Percentiles rank a stretch among this genome's conserved stretches.
Evolutionary conservation across 257 asterid genomes (phyloP).

Genomic region (Coffea canephora): DNA sequence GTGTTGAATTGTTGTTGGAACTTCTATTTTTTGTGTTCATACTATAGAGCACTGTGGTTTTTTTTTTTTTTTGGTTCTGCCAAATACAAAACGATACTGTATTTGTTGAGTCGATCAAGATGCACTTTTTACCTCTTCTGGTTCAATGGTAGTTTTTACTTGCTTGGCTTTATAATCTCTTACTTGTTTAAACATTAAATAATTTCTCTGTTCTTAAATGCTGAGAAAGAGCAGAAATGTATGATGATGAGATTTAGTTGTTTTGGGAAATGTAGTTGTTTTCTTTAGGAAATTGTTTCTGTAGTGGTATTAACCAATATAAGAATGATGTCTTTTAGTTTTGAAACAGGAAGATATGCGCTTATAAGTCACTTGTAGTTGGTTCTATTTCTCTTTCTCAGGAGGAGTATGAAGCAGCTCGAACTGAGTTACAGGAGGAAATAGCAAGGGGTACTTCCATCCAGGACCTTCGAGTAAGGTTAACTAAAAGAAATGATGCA

Average conservation of each 20-base stretch:
- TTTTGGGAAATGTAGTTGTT: neutral
- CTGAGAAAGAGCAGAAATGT: neutral
- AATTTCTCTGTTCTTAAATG: neutral
- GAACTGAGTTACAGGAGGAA: conserved; percentile 83
- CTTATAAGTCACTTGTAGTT: neutral
- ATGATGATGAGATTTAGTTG: neutral
- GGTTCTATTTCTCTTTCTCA: conserved; percentile 16
- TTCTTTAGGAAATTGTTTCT: neutral
- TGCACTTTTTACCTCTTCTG: neutral
- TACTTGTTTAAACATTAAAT: neutral
- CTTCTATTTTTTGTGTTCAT: neutral
- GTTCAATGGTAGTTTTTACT: neutral
- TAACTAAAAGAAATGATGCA: conserved; percentile 46
- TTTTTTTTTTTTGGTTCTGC: neutral
- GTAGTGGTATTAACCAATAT: neutral
- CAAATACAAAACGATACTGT: neutral
- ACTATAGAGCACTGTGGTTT: neutral
- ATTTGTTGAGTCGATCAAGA: neutral
- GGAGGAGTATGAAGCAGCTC: conserved; percentile 97
- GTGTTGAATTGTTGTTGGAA: neutral
- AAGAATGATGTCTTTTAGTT: neutral
- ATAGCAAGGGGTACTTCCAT: conserved; percentile 69
- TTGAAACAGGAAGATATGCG: neutral
- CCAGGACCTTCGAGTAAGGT: conserved; percentile 64
- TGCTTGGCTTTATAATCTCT: neutral